Conservation (phyloP, 1,284 basidiomycete genomes). For the Irpex rosettiformis region DNA sequence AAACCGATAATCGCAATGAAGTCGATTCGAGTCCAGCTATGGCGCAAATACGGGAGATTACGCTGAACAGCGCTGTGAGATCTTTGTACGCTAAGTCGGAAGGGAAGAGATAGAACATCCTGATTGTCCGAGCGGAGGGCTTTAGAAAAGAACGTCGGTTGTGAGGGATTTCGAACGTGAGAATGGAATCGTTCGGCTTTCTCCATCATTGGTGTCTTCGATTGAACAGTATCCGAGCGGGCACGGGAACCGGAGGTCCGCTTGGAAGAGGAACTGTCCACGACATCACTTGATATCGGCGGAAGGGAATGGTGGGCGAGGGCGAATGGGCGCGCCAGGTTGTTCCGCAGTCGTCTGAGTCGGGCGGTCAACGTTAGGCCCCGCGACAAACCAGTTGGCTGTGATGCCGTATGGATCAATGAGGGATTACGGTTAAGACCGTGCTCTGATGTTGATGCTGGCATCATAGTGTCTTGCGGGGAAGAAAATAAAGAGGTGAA, state of each 20-base stretch:
- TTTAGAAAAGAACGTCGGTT: conserved; percentile 46
- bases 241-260: conserved; percentile 17
- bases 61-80: conserved; percentile 51
- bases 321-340: conserved; percentile 42
- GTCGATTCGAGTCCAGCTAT: conserved; percentile 94
- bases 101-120: conserved; percentile 54
- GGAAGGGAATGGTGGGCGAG: conserved; percentile 28
- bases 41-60: conserved; percentile 84
- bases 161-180: conserved; percentile 31
- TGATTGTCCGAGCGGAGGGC: conserved; percentile 49
- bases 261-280: conserved; percentile 8
- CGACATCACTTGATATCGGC: conserved; percentile 5
- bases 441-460: conserved; percentile 25
- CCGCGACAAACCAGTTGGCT: conserved; percentile 24
- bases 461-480: conserved; percentile 28
- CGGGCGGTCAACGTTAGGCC: conserved; percentile 26
- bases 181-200: conserved; percentile 26
- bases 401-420: conserved; percentile 32
- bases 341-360: conserved; percentile 34
- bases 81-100: conserved; percentile 57
- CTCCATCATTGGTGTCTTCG: conserved; percentile 31
- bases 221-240: conserved; percentile 30
- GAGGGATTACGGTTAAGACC: conserved; percentile 27
- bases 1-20: conserved; percentile 80
- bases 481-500: conserved; percentile 44